phyloP scores from a whole-genome alignment of 2,329 filamentous ascomycete species.

The Dryadomyces sulphureus region DNA sequence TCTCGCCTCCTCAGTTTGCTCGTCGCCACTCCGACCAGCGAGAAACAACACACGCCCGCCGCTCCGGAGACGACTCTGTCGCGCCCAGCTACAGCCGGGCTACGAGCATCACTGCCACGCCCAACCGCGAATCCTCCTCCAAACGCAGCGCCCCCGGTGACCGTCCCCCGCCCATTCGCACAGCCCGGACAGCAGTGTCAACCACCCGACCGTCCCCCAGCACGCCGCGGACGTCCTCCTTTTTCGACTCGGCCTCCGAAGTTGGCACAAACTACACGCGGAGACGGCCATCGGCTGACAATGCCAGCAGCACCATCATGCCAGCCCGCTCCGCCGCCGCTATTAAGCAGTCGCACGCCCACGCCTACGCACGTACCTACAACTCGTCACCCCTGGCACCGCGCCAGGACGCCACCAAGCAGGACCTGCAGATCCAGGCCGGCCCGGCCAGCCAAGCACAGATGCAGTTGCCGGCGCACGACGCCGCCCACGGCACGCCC shows the following conservation, averaged over 20 bases:
- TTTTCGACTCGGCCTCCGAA: constrained; percentile 26
- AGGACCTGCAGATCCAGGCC: no score
- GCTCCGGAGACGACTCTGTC: constrained; percentile 26
- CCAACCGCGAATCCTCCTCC: constrained; percentile 14
- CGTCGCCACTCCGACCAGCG: constrained; percentile 44
- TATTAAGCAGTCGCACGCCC: constrained; percentile 26
- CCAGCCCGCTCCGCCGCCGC: constrained; percentile 28
- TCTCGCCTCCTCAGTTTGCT: constrained; percentile 33
- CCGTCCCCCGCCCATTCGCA: constrained; percentile 20
- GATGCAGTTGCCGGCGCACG: no score
- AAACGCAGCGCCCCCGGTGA: constrained; percentile 22
- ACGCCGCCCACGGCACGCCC: background rate
- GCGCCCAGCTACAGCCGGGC: constrained; percentile 19
- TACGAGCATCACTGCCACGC: constrained; percentile 26
- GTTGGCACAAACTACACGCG: constrained; percentile 16
- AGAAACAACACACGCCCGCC: constrained; percentile 28
- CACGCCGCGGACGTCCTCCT: constrained; percentile 32
- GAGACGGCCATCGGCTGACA: constrained; percentile 32
- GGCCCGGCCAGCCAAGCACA: no score
- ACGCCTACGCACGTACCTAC: constrained; percentile 29
- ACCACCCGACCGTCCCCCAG: constrained; percentile 24
- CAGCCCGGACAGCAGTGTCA: constrained; percentile 2
- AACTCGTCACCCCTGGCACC: constrained; percentile 47
- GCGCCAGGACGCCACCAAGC: no score
- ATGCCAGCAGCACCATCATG: constrained; percentile 22